A percentile compares a stretch with the other conserved stretches of the same genome.
phyloP scores from a whole-genome alignment of 257 asterid species.

The Marsdenia floribunda region DNA sequence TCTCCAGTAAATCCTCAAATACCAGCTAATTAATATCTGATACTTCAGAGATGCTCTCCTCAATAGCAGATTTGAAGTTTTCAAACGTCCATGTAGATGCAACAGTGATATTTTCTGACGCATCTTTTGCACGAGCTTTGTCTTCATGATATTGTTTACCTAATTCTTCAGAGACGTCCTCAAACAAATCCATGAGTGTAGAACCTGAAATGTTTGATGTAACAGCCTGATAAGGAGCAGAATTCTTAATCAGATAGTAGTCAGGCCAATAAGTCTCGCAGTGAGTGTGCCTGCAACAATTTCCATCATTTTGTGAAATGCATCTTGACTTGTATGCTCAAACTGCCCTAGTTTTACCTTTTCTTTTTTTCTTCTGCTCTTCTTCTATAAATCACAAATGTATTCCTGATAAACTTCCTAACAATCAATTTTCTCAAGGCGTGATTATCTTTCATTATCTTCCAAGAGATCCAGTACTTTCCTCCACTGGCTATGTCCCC shows the following conservation, averaged over 20 bases:
- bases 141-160: slow-evolving; percentile 87
- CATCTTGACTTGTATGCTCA: slow-evolving; percentile 93
- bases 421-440: slow-evolving; percentile 85
- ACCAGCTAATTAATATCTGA: slow-evolving; percentile 85
- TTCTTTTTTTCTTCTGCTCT: slow-evolving; percentile 76
- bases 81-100: slow-evolving; percentile 74
- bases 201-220: slow-evolving; percentile 82
- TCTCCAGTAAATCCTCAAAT: slow-evolving; percentile 76
- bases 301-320: slow-evolving; percentile 81
- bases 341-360: slow-evolving; percentile 80
- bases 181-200: slow-evolving; percentile 88
- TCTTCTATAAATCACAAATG: slow-evolving; percentile 88
- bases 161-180: slow-evolving; percentile 73
- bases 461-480: slow-evolving; percentile 92
- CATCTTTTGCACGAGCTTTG: slow-evolving; percentile 66
- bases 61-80: slow-evolving; percentile 59
- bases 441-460: slow-evolving; percentile 88
- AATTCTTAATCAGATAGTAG: slow-evolving; percentile 77
- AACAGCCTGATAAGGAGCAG: slow-evolving; percentile 74
- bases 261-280: slow-evolving; percentile 88
- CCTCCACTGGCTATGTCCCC: slow-evolving; percentile 96
- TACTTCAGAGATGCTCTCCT: slow-evolving; percentile 36
- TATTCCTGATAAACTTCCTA: slow-evolving; percentile 92
- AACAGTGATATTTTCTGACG: slow-evolving; percentile 61
- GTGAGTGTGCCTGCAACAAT: slow-evolving; percentile 70